Conservation (phyloP, 306 rosid species). For the Gynostemma pentaphyllum region DNA sequence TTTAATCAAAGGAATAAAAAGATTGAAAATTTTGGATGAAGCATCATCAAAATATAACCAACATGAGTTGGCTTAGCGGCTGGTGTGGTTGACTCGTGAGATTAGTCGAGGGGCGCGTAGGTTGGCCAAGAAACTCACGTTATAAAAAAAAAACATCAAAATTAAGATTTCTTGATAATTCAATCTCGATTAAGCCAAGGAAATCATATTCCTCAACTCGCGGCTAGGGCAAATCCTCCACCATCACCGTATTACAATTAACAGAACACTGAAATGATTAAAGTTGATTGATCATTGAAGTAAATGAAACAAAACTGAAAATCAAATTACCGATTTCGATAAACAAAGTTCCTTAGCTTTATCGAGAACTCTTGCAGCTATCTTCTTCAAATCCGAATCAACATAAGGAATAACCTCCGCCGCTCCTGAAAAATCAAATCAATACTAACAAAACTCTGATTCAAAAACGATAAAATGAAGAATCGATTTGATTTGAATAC, state of each 20-base stretch:
- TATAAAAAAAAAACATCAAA: neutral
- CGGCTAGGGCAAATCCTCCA: no score
- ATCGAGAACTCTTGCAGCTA: conserved; percentile 24
- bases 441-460: neutral
- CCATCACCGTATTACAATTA: no score
- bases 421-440: neutral
- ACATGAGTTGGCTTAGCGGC: no score
- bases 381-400: conserved; percentile 27
- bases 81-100: no score
- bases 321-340: conserved; percentile 28
- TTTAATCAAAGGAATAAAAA: no score
- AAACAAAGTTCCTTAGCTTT: conserved; percentile 36
- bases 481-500: neutral
- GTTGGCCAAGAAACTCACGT: no score
- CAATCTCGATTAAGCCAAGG: no score
- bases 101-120: no score
- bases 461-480: neutral
- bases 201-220: no score
- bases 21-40: no score
- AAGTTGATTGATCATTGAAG: neutral
- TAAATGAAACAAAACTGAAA: neutral
- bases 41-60: no score
- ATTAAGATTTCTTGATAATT: neutral
- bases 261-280: no score
- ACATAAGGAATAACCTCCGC: conserved; percentile 11